phyloP scores from a whole-genome alignment of 768 basidiomycete species.

The Paxillus involutus region DNA sequence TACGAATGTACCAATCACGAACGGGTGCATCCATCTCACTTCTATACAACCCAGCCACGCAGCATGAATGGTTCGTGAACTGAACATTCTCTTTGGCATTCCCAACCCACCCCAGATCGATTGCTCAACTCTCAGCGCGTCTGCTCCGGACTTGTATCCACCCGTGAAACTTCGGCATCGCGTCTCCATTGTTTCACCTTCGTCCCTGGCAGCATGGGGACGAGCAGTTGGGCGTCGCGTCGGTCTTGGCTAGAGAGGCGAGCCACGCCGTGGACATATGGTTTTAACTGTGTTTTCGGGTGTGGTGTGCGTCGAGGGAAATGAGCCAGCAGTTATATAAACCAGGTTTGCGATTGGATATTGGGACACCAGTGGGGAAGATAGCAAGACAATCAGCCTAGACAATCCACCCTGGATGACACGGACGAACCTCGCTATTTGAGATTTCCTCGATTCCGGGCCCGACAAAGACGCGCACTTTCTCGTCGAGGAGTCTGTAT shows the following conservation, averaged over 20 bases:
- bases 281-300: conserved; percentile 18
- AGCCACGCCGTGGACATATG: conserved; percentile 28
- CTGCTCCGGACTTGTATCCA: no score
- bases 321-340: not conserved
- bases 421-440: conserved; percentile 50
- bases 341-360: not conserved
- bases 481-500: conserved; percentile 78
- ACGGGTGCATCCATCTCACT: no score
- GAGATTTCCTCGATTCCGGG: conserved; percentile 68
- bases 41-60: no score
- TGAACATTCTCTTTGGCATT: no score
- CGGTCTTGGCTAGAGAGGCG: conserved; percentile 22
- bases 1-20: no score
- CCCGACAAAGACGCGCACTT: conserved; percentile 82
- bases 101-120: no score
- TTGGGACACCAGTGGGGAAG: no score
- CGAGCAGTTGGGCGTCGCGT: conserved; percentile 12
- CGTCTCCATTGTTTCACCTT: no score
- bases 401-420: not conserved
- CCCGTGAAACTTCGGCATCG: no score
- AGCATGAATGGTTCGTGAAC: no score
- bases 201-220: no score
- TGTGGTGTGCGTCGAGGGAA: not conserved
- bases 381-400: not conserved
- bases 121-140: no score